Evolutionary conservation across 2,329 filamentous ascomycete genomes (phyloP), one percentile per base, ranked within the genome.

Genomic region (Chaetomiaceae sp.): DNA sequence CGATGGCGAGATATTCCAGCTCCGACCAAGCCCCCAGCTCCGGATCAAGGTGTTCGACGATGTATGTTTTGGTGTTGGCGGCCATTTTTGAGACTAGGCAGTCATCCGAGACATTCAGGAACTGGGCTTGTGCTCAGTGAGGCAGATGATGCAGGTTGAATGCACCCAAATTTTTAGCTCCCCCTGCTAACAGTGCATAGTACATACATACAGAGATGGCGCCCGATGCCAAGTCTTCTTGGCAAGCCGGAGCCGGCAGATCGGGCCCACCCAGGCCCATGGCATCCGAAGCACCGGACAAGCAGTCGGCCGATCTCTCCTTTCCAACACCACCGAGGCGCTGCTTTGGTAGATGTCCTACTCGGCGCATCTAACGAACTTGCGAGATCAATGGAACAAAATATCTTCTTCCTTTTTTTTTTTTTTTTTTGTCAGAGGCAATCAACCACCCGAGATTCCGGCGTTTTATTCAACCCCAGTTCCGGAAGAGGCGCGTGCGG

Each of bases 41-140:
- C 36, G 89, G 86, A 73, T 99, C 94, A 60, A 99, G 84, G 72
- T 99, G 92, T 76, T 97, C 92, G 63, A 97, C 91, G 65, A 97
- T 88, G 73, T 94, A 96, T 38, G 84, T 91, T 71, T 90, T 88
- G 60, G 69, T 68, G 16, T 58, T 60, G 37, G 67, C 57, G 18
- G 71, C 63, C 73, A 77, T 77, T 54, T 40, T 13, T 27, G 25
- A 27, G 25, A 9, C 5, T 9, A 9, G 25, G 20, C 7, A 21
- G 20, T 4, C 20, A 25, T 13, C 20, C 21, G 20, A 25, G 37
- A 25, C 21, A 40, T 40, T 2, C 23, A 36, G 33, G 18, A 30
- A 38, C 13, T 25, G 10, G 16, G 13, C n/a, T 23, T 2, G 32
- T 45, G 32, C 25, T 27, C 5, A n/a, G 29, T 48, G 38, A 37